These are phyloP conservation scores for Rostrohypoxylon terebratum DNA, from an alignment of 495 filamentous ascomycete species.

Conservation along the genomic window DNA sequence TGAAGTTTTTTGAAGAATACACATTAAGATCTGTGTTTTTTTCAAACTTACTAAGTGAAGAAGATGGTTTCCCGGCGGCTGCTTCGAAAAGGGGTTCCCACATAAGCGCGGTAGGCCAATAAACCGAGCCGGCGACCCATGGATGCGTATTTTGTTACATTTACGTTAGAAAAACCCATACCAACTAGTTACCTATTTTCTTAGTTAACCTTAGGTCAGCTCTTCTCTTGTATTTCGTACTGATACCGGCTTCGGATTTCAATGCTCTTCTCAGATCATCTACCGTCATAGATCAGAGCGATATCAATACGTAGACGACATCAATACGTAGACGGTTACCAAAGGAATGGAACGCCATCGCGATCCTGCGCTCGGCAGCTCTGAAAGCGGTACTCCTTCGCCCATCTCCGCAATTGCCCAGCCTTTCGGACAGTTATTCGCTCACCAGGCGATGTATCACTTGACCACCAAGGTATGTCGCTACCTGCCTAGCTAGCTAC, in stretches of 20 bases:
- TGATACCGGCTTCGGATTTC: neutral
- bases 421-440: neutral
- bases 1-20: neutral
- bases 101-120: neutral
- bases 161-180: neutral
- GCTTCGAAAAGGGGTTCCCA: neutral
- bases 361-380: neutral
- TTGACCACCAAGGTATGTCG: neutral
- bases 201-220: neutral
- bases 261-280: neutral
- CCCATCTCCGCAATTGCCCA: neutral
- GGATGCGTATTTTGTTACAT: neutral
- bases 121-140: neutral
- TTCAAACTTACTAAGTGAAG: neutral
- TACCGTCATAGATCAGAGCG: neutral
- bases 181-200: neutral
- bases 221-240: constrained; percentile 2
- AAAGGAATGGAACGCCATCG: neutral
- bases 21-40: neutral
- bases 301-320: too few species aligned
- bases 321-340: neutral
- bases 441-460: neutral
- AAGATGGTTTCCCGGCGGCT: neutral
- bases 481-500: too few species aligned
- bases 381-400: neutral